Evolutionary conservation across 2,329 filamentous ascomycete genomes (phyloP), one percentile per base, ranked within the genome.

Genomic region (Cercospora beticola): DNA sequence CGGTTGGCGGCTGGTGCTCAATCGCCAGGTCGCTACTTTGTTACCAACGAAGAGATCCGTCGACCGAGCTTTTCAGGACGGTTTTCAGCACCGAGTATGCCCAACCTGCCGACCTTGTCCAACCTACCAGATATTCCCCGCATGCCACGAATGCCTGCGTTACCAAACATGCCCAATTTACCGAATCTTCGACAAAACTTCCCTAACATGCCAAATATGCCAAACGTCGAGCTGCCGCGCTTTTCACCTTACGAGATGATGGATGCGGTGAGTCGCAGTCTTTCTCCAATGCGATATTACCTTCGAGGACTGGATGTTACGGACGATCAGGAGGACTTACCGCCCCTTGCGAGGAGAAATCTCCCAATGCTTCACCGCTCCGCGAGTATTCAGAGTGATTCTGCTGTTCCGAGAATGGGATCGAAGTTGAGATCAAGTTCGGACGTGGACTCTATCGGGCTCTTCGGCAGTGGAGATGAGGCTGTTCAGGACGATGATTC

Each of bases 181-280:
- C 68, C 62, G 5, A 60, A 65, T 9, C 62, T 70, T 52, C 63
- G 68, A 23, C 65, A 68, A 9, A 69, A 67, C 40, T 43, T 71
- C 3, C 70, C 69, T 5, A 68, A 73, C 28, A 71, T 76, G 67
- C 72, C 74, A 4, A 72, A 72, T 52, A 70, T 76, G 64, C 71
- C 73, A 10, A 71, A 72, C 49, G 74, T 76, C 31, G 80, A 77
- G n/a, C 78, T 81, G 36, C 76, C 78, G 8, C 76, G 79, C 40
- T 82, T 83, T 21, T 80, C 79, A 5, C 79, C 82, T 0, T 82
- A 82, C 67, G 82, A 83, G 52, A 82, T 84, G 69, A 74, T 84
- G 7, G 81, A 83, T 60, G 79, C 82, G 0, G 79, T 84, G 26
- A 81, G 79, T 6, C 77, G 82, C 56, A 82, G 81, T 36, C 70